phyloP scores from a whole-genome alignment of 805 yeast genomes.

The Jamesozyma gamospora region DNA sequence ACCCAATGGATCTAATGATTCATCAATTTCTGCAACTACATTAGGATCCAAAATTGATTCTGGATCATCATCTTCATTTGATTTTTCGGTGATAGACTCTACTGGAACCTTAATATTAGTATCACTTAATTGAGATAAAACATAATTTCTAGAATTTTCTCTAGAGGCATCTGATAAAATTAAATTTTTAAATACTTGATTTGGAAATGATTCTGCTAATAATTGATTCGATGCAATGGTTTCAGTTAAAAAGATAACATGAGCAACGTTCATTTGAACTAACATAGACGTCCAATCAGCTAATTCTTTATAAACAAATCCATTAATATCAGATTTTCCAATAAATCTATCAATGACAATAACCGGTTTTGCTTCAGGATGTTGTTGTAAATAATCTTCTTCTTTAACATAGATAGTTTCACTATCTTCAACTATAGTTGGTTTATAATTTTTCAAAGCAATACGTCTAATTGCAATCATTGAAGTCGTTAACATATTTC shows the following conservation, averaged over 20 bases:
- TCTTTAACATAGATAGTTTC: constrained; percentile 41
- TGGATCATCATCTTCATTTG: constrained; percentile 9
- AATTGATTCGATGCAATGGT: constrained; percentile 69
- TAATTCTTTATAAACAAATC: constrained; percentile 58
- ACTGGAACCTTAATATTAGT: constrained; percentile 16
- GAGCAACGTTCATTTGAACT: constrained; percentile 71
- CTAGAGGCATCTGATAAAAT: constrained; percentile 73
- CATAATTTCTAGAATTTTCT: constrained; percentile 59
- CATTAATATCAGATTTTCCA: constrained; percentile 48
- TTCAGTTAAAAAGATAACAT: constrained; percentile 78
- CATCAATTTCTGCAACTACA: constrained; percentile 34
- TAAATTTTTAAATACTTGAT: constrained; percentile 71
- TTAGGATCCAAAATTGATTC: constrained; percentile 9
- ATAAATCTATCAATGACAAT: constrained; percentile 70
- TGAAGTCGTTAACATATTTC: constrained; percentile 66
- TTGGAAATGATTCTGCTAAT: constrained; percentile 67
- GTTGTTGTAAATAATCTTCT: constrained; percentile 74
- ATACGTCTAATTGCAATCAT: constrained; percentile 65
- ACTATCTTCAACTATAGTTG: constrained; percentile 25
- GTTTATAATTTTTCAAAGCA: constrained; percentile 38
- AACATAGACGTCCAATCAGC: constrained; percentile 86
- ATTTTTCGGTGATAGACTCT: not conserved
- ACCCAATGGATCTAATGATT: constrained; percentile 66
- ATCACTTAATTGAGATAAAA: constrained; percentile 42
- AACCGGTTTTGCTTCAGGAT: constrained; percentile 79